phyloP scores from a whole-genome alignment of 2,329 filamentous ascomycete genomes.

The Pestalotiopsis sp. region DNA sequence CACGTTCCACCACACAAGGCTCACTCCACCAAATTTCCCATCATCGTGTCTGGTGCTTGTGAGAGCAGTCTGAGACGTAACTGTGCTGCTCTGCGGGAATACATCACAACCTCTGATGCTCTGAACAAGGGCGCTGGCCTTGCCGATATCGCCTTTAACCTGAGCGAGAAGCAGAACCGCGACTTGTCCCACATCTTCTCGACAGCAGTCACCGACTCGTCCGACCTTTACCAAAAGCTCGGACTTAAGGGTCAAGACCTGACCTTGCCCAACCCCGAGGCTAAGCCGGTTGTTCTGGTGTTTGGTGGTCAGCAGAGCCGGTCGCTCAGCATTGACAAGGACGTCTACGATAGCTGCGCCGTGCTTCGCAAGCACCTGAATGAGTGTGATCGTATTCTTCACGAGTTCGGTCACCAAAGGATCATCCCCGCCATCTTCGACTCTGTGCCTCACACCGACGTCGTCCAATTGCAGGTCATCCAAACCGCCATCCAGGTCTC shows the following conservation, averaged over 20 bases:
- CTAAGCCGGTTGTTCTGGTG: conserved; percentile 29
- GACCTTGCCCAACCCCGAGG: background rate
- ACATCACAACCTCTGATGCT: background rate
- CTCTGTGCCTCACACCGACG: conserved; percentile 20
- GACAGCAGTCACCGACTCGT: background rate
- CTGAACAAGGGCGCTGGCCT: background rate
- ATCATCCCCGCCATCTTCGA: conserved; percentile 36
- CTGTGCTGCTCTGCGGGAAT: background rate
- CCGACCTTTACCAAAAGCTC: background rate
- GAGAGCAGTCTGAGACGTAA: background rate
- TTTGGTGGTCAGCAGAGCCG: conserved; percentile 35
- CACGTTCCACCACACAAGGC: background rate
- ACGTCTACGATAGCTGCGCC: conserved; percentile 26
- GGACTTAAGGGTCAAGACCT: background rate
- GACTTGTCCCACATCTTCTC: background rate
- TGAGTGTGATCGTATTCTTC: conserved; percentile 15
- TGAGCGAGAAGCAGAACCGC: background rate
- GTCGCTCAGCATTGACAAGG: conserved; percentile 29
- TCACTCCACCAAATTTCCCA: background rate
- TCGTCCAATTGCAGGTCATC: conserved; percentile 34
- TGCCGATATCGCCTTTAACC: background rate
- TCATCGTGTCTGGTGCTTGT: background rate
- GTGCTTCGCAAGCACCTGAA: conserved; percentile 28
- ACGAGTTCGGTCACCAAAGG: conserved; percentile 18
- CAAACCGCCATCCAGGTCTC: conserved; percentile 42